Evolutionary conservation across 495 filamentous ascomycete genomes (phyloP), one percentile per base, ranked within the genome.

Genomic region (Lepidopterella palustris): DNA sequence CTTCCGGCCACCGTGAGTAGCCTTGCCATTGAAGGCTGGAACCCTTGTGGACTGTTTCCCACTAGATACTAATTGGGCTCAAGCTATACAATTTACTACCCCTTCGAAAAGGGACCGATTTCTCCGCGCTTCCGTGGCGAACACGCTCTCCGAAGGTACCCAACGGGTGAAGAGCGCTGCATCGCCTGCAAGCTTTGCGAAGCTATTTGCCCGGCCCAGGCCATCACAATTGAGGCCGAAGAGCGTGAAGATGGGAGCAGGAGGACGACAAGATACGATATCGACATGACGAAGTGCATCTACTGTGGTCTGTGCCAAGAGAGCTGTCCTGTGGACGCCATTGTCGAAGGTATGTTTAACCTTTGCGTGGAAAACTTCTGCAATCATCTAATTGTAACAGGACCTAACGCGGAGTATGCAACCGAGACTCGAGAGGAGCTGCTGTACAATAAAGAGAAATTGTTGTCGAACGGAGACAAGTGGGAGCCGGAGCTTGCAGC

Each of bases 241-340:
- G 93, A 98, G 78, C 90, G 93, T 75, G 88, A 86, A 69, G 93
- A 98, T 69, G 93, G 93, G 45, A 93, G 88, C 66, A 82, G 93
- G 70, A 83, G 93, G 68, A 98, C 93, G 49, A 96, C 92, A 53
- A 84, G 92, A 71, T 98, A 98, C 77, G 93, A 98, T 77, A 96
- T 98, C 73, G 93, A 98, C 80, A 98, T 98, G 93, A 97, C 93
- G 71, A 98, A 98, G 80, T 98, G 93, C 77, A 98, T 98, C 73
- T 98, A 97, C 82, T 98, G 93, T 72, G 93, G 93, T 13, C 95
- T 95, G 80, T 98, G 93, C 81, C 93, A 98, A 77, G 93, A 98
- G 80, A 95, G 89, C 63, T 98, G 93, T 76, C 93, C 93, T 27
- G 93, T 97, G 28, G 93, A 98, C 75, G 93, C 93, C 32, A 97